Conservation (phyloP, 2,329 filamentous ascomycete genomes). For the Davidsoniella australis region DNA sequence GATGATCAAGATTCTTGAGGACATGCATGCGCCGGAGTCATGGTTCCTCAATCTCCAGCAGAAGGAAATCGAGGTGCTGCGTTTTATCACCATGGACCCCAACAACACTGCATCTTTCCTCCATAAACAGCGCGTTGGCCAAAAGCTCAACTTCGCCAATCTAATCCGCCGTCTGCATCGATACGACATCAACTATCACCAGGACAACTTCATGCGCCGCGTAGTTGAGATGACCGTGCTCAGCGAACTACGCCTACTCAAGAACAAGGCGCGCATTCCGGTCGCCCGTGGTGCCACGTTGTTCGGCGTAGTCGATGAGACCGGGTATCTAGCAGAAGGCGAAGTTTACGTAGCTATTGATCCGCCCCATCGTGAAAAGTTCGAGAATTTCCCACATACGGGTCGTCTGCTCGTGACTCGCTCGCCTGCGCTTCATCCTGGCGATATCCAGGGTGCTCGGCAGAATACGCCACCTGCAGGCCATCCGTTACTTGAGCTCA, state of each 20-base stretch:
- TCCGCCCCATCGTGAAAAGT: background rate
- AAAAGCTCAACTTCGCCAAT: slow-evolving; percentile 39
- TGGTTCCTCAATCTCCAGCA: slow-evolving; percentile 51
- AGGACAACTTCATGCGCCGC: slow-evolving; percentile 52
- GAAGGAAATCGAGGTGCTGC: slow-evolving; percentile 41
- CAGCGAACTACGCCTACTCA: slow-evolving; percentile 54
- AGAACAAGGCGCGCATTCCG: slow-evolving; percentile 61
- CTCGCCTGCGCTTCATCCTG: slow-evolving; percentile 67
- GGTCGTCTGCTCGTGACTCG: slow-evolving; percentile 49
- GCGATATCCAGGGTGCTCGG: slow-evolving; percentile 53
- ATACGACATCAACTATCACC: slow-evolving; percentile 46
- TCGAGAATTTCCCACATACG: slow-evolving; percentile 1
- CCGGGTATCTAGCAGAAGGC: slow-evolving; percentile 44
- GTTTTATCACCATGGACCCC: slow-evolving; percentile 37
- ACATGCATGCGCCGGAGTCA: slow-evolving; percentile 40
- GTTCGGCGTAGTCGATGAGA: slow-evolving; percentile 75
- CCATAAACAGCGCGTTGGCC: slow-evolving; percentile 41
- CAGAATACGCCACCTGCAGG: slow-evolving; percentile 42
- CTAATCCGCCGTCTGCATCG: slow-evolving; percentile 42
- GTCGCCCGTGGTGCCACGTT: slow-evolving; percentile 56
- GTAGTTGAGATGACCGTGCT: slow-evolving; percentile 54
- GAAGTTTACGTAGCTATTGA: slow-evolving; percentile 51
- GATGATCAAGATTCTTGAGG: slow-evolving; percentile 73
- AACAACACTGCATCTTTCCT: slow-evolving; percentile 51
- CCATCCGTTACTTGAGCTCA: slow-evolving; percentile 43